Evolutionary conservation across 1,284 basidiomycete species (phyloP).

Genomic region (Trichosporon sp.): DNA sequence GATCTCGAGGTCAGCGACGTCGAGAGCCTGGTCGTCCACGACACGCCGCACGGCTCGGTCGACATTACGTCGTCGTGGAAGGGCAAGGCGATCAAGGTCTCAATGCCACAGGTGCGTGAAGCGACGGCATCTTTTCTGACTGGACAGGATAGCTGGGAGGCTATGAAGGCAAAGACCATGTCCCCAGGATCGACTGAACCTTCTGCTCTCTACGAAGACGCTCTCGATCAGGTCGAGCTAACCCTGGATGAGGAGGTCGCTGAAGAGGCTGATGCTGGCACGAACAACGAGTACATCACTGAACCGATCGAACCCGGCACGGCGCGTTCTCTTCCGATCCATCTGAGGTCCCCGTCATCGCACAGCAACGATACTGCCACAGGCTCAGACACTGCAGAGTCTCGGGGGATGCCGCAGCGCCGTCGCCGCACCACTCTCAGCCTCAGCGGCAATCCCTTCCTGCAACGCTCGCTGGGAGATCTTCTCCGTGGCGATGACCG

Average conservation of each 20-base stretch:
- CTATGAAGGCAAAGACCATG: background rate
- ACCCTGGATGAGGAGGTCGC: background rate
- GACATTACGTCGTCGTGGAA: conserved; percentile 5
- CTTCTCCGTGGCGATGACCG: conserved; percentile 1
- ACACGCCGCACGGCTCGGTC: background rate
- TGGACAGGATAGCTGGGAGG: background rate
- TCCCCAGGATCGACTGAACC: background rate
- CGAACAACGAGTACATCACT: background rate
- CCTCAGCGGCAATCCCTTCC: conserved; percentile 7
- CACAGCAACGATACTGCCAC: background rate
- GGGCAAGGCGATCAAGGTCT: conserved; percentile 5
- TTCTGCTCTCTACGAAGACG: background rate
- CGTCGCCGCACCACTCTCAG: background rate
- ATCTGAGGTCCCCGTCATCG: background rate
- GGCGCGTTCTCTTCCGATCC: background rate
- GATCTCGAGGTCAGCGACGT: conserved; percentile 5
- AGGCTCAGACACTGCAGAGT: background rate
- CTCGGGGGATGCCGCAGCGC: background rate
- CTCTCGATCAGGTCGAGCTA: background rate
- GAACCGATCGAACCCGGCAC: background rate
- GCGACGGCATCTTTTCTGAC: background rate
- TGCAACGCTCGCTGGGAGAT: conserved; percentile 15
- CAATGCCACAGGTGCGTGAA: conserved; percentile 7
- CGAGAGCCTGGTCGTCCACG: background rate
- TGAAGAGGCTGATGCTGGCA: background rate